Evolutionary conservation across 2,329 filamentous ascomycete species (phyloP).

Genomic region (Botrytis squamosa): DNA sequence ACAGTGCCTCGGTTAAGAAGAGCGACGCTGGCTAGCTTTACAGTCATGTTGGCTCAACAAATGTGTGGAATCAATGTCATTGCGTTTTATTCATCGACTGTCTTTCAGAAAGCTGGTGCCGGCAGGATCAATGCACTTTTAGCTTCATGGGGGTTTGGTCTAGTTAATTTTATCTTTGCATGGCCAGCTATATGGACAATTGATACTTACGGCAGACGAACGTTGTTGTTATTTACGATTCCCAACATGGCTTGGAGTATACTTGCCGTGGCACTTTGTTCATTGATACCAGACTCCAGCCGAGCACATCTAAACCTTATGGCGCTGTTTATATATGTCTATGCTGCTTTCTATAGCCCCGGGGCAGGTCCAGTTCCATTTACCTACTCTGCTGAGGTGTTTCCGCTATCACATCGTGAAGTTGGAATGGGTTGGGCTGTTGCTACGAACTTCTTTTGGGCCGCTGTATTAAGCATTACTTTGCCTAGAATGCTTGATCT

Average conservation of each 20-base stretch:
- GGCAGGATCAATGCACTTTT: conserved; percentile 43
- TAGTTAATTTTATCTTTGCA: conserved; percentile 52
- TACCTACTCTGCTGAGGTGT: conserved; percentile 62
- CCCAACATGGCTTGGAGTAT: conserved; percentile 67
- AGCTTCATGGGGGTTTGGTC: conserved; percentile 21
- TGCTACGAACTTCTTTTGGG: conserved; percentile 59
- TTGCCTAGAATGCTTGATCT: conserved; percentile 34
- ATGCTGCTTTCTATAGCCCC: conserved; percentile 63
- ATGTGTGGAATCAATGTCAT: conserved; percentile 51
- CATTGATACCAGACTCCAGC: conserved; percentile 45
- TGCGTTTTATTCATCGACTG: conserved; percentile 70
- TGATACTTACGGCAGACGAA: conserved; percentile 62
- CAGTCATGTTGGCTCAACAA: conserved; percentile 57
- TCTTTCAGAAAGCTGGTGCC: conserved; percentile 60
- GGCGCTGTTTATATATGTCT: conserved; percentile 65
- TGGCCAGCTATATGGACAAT: conserved; percentile 58
- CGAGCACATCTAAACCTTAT: conserved; percentile 52
- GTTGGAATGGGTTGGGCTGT: conserved; percentile 64
- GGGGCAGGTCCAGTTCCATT: conserved; percentile 65
- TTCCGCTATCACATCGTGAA: conserved; percentile 62
- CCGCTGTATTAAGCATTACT: conserved; percentile 59
- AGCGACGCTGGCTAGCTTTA: conserved; percentile 73
- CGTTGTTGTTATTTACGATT: conserved; percentile 63
- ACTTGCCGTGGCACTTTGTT: conserved; percentile 59
- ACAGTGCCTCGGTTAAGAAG: conserved; percentile 67